A percentile compares a stretch with the other conserved stretches of the same genome.
Conservation (phyloP, 495 filamentous ascomycete species). For the Penicillium manginii region DNA sequence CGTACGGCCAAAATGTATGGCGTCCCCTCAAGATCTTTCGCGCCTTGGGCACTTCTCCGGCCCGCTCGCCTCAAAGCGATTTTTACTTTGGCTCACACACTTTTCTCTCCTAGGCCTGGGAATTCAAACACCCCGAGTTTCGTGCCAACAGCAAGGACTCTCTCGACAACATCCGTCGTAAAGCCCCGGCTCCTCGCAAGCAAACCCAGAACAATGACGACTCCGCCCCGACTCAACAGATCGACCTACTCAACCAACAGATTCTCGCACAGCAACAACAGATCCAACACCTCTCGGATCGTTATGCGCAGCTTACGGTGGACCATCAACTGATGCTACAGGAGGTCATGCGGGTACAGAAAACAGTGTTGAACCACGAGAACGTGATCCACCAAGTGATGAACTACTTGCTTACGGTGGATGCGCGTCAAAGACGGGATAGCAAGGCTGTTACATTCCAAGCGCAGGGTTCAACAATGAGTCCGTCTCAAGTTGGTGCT, state of each 20-base stretch:
- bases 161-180: slow-evolving; percentile 93
- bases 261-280: slow-evolving; percentile 90
- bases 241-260: slow-evolving; percentile 85
- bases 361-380: slow-evolving; percentile 83
- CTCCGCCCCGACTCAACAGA: slow-evolving; percentile 80
- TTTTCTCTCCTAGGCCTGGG: slow-evolving; percentile 73
- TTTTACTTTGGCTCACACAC: neutral
- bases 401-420: slow-evolving; percentile 67
- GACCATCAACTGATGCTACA: slow-evolving; percentile 86
- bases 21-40: slow-evolving; percentile 15
- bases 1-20: slow-evolving; percentile 86
- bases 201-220: slow-evolving; percentile 67
- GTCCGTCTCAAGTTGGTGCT: slow-evolving; percentile 46
- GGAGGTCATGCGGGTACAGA: slow-evolving; percentile 85
- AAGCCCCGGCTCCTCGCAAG: slow-evolving; percentile 92
- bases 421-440: slow-evolving; percentile 66
- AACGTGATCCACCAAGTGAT: slow-evolving; percentile 76
- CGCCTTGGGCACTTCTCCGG: neutral
- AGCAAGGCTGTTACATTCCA: slow-evolving; percentile 58
- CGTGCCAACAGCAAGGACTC: slow-evolving; percentile 94
- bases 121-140: slow-evolving; percentile 98
- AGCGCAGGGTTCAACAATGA: slow-evolving; percentile 41
- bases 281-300: slow-evolving; percentile 81
- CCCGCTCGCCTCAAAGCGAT: neutral
- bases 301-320: slow-evolving; percentile 81